These are phyloP conservation scores for Clavulina sp. DNA, from an alignment of 768 basidiomycete species.

Conservation along the genomic window DNA sequence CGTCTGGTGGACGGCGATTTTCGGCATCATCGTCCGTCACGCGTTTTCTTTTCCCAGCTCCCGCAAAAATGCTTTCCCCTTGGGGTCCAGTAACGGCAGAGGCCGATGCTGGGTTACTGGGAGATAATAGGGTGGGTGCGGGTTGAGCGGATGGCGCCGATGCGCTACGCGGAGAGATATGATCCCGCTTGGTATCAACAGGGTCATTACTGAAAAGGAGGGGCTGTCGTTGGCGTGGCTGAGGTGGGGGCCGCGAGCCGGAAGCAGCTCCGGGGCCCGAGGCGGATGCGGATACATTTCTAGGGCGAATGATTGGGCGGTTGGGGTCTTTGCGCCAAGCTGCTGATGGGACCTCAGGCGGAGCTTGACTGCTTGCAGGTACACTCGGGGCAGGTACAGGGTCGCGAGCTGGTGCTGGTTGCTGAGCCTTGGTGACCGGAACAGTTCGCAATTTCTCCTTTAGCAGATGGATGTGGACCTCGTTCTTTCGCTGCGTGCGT, in stretches of 20 bases:
- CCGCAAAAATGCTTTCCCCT: too few relatives aligned
- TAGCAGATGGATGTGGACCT: not conserved
- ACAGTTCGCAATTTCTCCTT: not conserved
- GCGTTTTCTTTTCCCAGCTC: not conserved
- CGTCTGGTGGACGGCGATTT: not conserved
- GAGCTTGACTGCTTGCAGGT: not conserved
- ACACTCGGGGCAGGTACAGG: not conserved
- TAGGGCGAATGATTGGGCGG: not conserved
- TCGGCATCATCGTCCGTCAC: not conserved
- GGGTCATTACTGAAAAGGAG: not conserved
- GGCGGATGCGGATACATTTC: not conserved
- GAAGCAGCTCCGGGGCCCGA: not conserved
- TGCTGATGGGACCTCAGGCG: not conserved
- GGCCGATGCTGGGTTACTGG: too few relatives aligned
- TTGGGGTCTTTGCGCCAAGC: not conserved
- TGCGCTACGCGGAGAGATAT: not conserved
- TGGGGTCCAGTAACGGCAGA: too few relatives aligned
- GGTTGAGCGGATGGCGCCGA: not conserved
- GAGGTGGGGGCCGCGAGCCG: not conserved
- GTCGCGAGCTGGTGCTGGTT: too few relatives aligned
- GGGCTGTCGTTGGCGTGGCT: not conserved
- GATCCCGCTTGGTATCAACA: not conserved
- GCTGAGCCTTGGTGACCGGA: too few relatives aligned
- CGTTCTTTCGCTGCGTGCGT: not conserved
- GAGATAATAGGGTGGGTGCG: not conserved